Percentiles rank a stretch among this genome's conserved stretches.
phyloP scores from a whole-genome alignment of 1,284 basidiomycete genomes.

The Lignosus rhinocerotis region DNA sequence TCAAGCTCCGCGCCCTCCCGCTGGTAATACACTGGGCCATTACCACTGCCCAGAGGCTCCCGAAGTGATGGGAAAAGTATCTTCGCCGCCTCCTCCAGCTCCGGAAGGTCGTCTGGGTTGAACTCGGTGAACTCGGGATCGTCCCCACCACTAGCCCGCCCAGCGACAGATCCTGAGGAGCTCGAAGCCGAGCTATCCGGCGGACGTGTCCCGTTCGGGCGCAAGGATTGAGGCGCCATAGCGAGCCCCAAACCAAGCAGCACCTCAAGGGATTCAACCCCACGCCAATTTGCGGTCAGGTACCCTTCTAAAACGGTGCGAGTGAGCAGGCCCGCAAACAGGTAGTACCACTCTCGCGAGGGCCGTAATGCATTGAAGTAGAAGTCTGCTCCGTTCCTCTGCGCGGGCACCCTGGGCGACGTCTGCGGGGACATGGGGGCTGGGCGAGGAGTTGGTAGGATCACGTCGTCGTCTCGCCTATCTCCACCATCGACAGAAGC shows the following conservation, averaged over 20 bases:
- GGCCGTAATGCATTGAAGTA: slow-evolving; percentile 58
- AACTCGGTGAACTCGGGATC: slow-evolving; percentile 56
- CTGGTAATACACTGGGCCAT: slow-evolving; percentile 18
- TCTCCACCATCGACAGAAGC: slow-evolving; percentile 36
- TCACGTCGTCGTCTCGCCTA: slow-evolving; percentile 30
- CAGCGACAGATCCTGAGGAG: slow-evolving; percentile 10
- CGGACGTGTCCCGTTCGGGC: slow-evolving; percentile 4
- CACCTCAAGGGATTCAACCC: slow-evolving; percentile 67
- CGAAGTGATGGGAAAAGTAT: slow-evolving; percentile 68
- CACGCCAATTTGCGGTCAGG: slow-evolving; percentile 75
- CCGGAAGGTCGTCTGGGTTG: slow-evolving; percentile 77
- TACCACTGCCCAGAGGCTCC: slow-evolving; percentile 30
- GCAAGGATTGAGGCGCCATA: slow-evolving; percentile 23
- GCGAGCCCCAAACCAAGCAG: slow-evolving; percentile 74
- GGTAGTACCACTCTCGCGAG: slow-evolving; percentile 77
- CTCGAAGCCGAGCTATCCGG: slow-evolving; percentile 9
- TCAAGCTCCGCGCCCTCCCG: slow-evolving; percentile 58
- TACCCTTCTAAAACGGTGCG: slow-evolving; percentile 82
- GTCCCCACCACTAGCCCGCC: slow-evolving; percentile 22
- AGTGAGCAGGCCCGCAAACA: slow-evolving; percentile 73
- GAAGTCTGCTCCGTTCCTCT: slow-evolving; percentile 29
- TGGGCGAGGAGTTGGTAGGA: slow-evolving; percentile 15
- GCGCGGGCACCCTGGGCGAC: slow-evolving; percentile 25
- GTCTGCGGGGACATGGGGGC: slow-evolving; percentile 27
- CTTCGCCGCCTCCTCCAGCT: slow-evolving; percentile 59